These are phyloP conservation scores for Paramecium biaurelia DNA, from an alignment of 73 alveolate species.

Conservation along the genomic window DNA sequence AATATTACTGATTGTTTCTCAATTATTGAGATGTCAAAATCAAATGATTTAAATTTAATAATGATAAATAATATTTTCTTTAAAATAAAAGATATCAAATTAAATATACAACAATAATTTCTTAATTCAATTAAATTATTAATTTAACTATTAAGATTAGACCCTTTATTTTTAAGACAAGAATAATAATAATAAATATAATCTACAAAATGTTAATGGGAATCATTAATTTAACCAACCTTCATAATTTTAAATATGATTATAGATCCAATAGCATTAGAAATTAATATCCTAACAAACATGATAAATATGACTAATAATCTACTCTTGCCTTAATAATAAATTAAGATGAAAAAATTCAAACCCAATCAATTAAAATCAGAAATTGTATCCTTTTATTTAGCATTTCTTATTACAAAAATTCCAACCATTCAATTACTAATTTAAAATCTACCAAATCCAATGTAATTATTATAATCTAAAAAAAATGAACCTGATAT, in stretches of 20 bases:
- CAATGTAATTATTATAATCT: not conserved
- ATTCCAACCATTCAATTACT: not conserved
- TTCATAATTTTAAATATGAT: not conserved
- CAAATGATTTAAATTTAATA: not conserved
- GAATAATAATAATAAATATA: not conserved
- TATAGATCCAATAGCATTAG: conserved; percentile 25
- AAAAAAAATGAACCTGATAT: not conserved
- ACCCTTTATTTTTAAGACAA: not conserved
- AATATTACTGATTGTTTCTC: conserved; percentile 2
- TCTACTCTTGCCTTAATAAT: not conserved
- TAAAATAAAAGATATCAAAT: conserved; percentile 15
- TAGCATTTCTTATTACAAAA: conserved; percentile 15
- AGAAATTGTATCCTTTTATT: not conserved
- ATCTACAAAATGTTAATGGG: not conserved
- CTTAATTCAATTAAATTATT: not conserved
- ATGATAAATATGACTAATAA: not conserved
- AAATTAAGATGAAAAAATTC: conserved; percentile 1
- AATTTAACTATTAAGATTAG: not conserved
- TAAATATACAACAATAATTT: not conserved
- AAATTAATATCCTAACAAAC: not conserved
- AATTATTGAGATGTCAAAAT: not conserved
- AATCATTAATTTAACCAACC: not conserved
- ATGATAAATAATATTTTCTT: conserved; percentile 17
- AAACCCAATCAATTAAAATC: not conserved
- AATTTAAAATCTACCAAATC: conserved; percentile 1